Evolutionary conservation across 345 rosid genomes (phyloP).

Genomic region (Erysimum cheiranthoides): DNA sequence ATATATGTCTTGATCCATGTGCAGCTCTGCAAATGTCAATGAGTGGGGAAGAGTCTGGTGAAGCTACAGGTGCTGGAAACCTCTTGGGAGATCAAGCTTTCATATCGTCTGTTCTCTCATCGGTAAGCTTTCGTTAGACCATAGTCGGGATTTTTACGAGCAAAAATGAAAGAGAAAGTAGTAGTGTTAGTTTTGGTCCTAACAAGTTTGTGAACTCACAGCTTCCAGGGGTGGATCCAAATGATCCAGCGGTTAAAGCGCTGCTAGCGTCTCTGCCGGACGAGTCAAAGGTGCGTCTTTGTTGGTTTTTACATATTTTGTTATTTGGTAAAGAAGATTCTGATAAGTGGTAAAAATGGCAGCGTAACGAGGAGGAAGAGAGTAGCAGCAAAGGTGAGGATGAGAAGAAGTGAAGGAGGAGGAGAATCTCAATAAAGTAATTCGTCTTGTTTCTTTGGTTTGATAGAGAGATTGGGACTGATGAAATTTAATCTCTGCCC

Average conservation of each 20-base stretch:
- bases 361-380: conserved; percentile 45
- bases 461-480: conserved; percentile 30
- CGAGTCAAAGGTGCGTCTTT: conserved; percentile 63
- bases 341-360: conserved; percentile 22
- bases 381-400: conserved; percentile 45
- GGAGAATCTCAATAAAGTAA: conserved; percentile 14
- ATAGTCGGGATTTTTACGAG: background rate
- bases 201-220: conserved; percentile 40
- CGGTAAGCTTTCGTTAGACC: conserved; percentile 52
- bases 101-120: conserved; percentile 74
- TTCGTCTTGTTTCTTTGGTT: conserved; percentile 5
- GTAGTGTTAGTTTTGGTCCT: conserved; percentile 12
- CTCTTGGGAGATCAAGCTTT: conserved; percentile 77
- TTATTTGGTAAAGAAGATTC: conserved; percentile 12
- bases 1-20: conserved; percentile 9
- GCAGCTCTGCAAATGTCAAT: conserved; percentile 82
- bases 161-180: conserved; percentile 12
- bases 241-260: conserved; percentile 74
- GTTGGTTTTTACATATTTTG: background rate
- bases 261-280: conserved; percentile 71
- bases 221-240: conserved; percentile 92
- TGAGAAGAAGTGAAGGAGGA: conserved; percentile 44
- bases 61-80: conserved; percentile 43
- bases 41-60: conserved; percentile 54
- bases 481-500: conserved; percentile 16